phyloP scores from a whole-genome alignment of 2,329 filamentous ascomycete species.

The Malbranchea zuffiana region DNA sequence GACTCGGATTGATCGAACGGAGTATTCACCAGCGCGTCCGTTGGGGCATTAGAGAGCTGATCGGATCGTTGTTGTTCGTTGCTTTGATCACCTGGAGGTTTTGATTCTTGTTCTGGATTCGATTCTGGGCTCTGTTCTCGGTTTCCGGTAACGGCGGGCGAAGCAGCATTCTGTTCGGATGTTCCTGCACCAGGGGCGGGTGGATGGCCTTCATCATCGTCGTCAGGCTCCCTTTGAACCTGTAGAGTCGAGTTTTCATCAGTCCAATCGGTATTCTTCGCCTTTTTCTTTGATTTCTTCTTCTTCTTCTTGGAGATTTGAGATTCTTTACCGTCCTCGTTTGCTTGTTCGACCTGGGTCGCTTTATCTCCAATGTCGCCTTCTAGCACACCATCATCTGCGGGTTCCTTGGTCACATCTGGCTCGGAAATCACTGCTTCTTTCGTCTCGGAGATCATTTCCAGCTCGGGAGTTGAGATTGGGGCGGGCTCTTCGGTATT shows the following conservation, averaged over 20 bases:
- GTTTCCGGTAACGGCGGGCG: no score
- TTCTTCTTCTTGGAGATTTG: slow-evolving; percentile 33
- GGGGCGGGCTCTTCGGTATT: background rate
- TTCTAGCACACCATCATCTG: background rate
- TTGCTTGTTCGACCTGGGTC: slow-evolving; percentile 15
- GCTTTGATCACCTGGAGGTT: background rate
- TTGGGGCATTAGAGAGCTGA: background rate
- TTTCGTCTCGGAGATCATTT: background rate
- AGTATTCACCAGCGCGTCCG: no score
- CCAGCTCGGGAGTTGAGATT: background rate
- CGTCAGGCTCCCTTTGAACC: slow-evolving; percentile 28
- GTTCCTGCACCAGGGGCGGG: slow-evolving; percentile 6
- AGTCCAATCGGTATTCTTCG: slow-evolving; percentile 34
- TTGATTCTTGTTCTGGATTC: background rate
- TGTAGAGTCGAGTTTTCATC: slow-evolving; percentile 35
- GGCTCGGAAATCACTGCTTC: background rate
- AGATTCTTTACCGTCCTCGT: slow-evolving; percentile 38
- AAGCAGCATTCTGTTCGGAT: background rate
- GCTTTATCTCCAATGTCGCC: background rate
- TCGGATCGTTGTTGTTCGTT: background rate
- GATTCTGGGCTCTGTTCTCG: no score
- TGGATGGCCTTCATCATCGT: slow-evolving; percentile 8
- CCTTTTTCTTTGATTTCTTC: slow-evolving; percentile 26
- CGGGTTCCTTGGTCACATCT: background rate
- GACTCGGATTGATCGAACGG: no score